Evolutionary conservation across 768 basidiomycete genomes (phyloP).

Genomic region (Tubosaeta sp.): DNA sequence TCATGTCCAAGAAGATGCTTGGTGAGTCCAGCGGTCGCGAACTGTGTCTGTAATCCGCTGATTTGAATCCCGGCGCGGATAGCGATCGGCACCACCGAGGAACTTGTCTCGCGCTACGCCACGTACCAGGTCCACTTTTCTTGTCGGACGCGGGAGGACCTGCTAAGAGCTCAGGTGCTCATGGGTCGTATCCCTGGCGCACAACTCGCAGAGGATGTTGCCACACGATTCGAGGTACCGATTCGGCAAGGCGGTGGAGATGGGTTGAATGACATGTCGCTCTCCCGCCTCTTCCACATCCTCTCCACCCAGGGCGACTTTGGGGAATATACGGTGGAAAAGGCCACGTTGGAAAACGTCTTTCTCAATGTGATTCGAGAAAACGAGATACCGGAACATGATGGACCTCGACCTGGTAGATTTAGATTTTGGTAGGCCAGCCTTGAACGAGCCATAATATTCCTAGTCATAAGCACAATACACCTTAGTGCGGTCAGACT

Average conservation of each 20-base stretch:
- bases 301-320: conserved; percentile 52
- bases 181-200: conserved; percentile 63
- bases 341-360: conserved; percentile 64
- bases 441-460: neutral
- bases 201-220: conserved; percentile 67
- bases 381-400: conserved; percentile 52
- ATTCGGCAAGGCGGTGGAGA: conserved; percentile 25
- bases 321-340: conserved; percentile 67
- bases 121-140: conserved; percentile 76
- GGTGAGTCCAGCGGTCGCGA: conserved; percentile 35
- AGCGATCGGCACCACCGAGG: conserved; percentile 66
- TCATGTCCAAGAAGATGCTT: conserved; percentile 66
- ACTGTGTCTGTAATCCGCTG: neutral
- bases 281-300: conserved; percentile 55
- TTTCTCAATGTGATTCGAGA: conserved; percentile 68
- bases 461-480: neutral
- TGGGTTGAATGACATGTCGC: conserved; percentile 35
- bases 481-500: neutral
- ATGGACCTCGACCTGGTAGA: conserved; percentile 2
- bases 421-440: conserved; percentile 3
- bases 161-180: conserved; percentile 50
- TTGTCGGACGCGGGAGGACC: conserved; percentile 59
- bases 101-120: conserved; percentile 62
- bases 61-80: neutral
- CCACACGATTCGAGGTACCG: conserved; percentile 72